phyloP scores from a whole-genome alignment of 176 grass and related monocot genomes.

The Ananas comosus region DNA sequence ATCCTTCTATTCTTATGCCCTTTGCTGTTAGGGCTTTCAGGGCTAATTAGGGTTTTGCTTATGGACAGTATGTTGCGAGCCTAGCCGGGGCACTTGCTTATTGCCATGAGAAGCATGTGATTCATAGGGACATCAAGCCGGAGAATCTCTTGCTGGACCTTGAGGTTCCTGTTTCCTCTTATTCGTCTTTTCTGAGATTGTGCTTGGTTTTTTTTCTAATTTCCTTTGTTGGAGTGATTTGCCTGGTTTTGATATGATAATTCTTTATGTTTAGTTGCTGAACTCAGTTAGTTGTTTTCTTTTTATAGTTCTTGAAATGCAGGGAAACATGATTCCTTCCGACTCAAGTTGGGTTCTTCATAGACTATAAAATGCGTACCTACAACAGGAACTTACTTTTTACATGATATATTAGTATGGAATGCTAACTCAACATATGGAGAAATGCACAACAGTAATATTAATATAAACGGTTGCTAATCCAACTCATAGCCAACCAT shows the following conservation, averaged over 20 bases:
- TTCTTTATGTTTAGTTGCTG: no score
- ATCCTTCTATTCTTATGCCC: not conserved
- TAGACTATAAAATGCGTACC: no score
- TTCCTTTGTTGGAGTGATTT: slow-evolving; percentile 10
- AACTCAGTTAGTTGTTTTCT: no score
- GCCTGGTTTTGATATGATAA: not conserved
- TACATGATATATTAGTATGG: no score
- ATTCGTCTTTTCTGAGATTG: not conserved
- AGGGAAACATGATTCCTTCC: no score
- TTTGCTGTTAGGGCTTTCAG: slow-evolving; percentile 4
- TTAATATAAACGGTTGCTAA: no score
- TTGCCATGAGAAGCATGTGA: slow-evolving; percentile 93
- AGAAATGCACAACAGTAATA: no score
- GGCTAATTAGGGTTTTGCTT: slow-evolving; percentile 1
- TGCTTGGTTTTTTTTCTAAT: slow-evolving; percentile 1
- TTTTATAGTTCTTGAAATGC: no score
- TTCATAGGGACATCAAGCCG: slow-evolving; percentile 94
- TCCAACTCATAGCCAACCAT: no score
- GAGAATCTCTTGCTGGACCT: slow-evolving; percentile 90
- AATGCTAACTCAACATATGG: no score
- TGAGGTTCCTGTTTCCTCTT: slow-evolving; percentile 35
- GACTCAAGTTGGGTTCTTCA: no score
- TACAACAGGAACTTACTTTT: no score
- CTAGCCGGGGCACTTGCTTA: slow-evolving; percentile 68
- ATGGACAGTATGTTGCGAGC: slow-evolving; percentile 57